These are phyloP conservation scores for Macrophomina tecta DNA, from an alignment of 2,329 filamentous ascomycete species.

Conservation along the genomic window DNA sequence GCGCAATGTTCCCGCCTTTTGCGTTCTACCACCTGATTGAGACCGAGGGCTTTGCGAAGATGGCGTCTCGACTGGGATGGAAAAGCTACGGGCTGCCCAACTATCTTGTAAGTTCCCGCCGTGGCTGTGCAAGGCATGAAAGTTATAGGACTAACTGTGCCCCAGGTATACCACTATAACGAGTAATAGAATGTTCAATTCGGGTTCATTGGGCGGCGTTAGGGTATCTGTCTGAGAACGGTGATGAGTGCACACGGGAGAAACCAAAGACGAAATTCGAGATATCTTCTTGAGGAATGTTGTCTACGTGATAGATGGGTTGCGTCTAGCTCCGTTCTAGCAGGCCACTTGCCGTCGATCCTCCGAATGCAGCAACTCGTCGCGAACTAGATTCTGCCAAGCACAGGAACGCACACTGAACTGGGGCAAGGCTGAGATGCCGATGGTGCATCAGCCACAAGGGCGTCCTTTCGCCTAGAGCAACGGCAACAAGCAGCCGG, in stretches of 20 bases:
- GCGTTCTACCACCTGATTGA: constrained; percentile 96
- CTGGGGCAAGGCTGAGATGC: constrained; percentile 19
- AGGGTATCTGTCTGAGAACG: neutral
- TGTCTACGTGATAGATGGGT: neutral
- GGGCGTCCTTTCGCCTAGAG: constrained; percentile 5
- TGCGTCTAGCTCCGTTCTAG: constrained; percentile 2
- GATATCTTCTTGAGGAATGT: neutral
- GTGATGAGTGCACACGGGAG: constrained; percentile 6
- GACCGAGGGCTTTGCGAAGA: constrained; percentile 97
- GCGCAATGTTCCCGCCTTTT: constrained; percentile 98
- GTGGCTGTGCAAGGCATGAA: constrained; percentile 17
- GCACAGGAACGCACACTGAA: constrained; percentile 5
- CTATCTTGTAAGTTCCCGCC: constrained; percentile 75
- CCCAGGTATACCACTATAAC: constrained; percentile 86
- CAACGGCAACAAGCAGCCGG: neutral
- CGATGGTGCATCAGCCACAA: constrained; percentile 16
- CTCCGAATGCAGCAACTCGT: constrained; percentile 15
- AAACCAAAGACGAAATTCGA: neutral
- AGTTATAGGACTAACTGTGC: neutral
- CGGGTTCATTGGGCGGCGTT: constrained; percentile 44
- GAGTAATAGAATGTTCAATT: constrained; percentile 59
- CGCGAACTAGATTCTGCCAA: constrained; percentile 17
- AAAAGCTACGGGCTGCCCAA: constrained; percentile 87
- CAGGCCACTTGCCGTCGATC: neutral
- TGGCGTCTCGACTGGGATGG: constrained; percentile 90